Evolutionary conservation across 805 yeast species (phyloP), one percentile per base, ranked within the genome.

Genomic region (Henningerozyma blattae): DNA sequence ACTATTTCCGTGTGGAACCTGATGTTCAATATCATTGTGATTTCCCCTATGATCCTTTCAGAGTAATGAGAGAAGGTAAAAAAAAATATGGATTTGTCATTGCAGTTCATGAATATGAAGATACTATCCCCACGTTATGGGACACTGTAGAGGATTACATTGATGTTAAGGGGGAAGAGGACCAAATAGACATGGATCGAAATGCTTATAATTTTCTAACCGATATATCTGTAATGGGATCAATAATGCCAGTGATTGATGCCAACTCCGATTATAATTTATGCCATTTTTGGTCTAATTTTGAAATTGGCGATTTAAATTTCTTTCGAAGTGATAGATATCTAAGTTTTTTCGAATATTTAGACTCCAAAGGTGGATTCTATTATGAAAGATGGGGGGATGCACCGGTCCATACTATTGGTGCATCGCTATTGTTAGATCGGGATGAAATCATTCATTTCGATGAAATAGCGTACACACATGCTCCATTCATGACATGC

Each of bases 1-100:
- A 78, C 67, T 89, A 89, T 60, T 87, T 94, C 75, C 69, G 98
- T 43, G 95, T 89, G 12, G 98, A 89, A 55, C 98, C 98, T 0
- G 85, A 77, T 42, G 86, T 87, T 31, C 76, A 82, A 49, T 81
- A 83, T 55, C 81, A 65, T 56, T 91, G 97, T 59, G 96, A 91
- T 59, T 74, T 82, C 48, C 56, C 58, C 3, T 77, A 77, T 61
- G 98, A 91, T 55, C 87, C 95, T 12, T 91, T 91, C 63, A 70
- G 72, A 47, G 70, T 77, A 42, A 70, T 91, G 80, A 68, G 84
- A 44, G 76, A 75, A 37, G 73, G 80, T 45, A 63, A 71, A 39
- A 87, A 86, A 59, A 76, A 72, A 38, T 91, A 91, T 56, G 93
- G 94, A 3, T 91, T 87, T 60, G 84, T 89, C 26, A 79, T 91